phyloP scores from a whole-genome alignment of 768 basidiomycete genomes.

The Tulasnella sp. region DNA sequence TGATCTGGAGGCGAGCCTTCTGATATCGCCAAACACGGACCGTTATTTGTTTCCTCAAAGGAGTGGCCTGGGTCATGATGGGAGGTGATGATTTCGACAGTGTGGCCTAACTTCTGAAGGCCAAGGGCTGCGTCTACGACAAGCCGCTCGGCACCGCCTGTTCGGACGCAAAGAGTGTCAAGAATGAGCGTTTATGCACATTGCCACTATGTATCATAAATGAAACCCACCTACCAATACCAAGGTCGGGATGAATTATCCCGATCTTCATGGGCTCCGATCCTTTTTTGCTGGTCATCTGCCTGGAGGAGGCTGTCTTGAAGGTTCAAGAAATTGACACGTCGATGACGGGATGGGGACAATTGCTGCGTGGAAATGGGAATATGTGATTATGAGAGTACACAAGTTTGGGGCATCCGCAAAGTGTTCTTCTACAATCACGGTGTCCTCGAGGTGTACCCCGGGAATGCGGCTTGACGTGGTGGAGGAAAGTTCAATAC shows the following conservation, averaged over 20 bases:
- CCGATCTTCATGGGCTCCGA: constrained; percentile 47
- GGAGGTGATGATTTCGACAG: constrained; percentile 87
- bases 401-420: not conserved
- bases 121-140: constrained; percentile 94
- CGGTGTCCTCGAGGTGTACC: not conserved
- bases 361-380: not conserved
- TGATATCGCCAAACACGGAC: constrained; percentile 43
- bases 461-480: not conserved
- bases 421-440: not conserved
- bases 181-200: not conserved
- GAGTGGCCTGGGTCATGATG: constrained; percentile 83
- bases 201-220: not conserved
- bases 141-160: constrained; percentile 92
- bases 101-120: constrained; percentile 76
- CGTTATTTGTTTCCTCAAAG: constrained; percentile 91
- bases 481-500: not conserved
- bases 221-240: constrained; percentile 60
- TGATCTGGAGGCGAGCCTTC: not conserved
- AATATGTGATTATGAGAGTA: not conserved
- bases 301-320: not conserved
- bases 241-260: constrained; percentile 91
- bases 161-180: not conserved
- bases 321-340: not conserved
- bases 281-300: not conserved
- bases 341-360: not conserved